Evolutionary conservation across 257 asterid genomes (phyloP).

Genomic region (Mentha longifolia): DNA sequence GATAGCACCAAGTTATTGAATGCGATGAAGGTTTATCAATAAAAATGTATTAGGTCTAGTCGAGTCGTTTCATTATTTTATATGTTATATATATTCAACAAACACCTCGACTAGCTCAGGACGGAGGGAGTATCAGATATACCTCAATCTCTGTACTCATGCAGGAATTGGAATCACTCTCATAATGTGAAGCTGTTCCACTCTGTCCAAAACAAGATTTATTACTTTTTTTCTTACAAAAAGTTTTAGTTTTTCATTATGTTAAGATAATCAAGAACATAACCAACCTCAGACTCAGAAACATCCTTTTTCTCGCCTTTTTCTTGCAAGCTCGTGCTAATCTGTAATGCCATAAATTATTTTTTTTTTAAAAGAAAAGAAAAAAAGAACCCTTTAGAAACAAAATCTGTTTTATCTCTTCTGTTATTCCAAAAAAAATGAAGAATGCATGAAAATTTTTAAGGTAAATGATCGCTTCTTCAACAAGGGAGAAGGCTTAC

Average conservation of each 20-base stretch:
- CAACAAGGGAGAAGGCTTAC: slow-evolving; percentile 45
- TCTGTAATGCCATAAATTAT: slow-evolving; percentile 34
- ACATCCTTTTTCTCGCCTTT: slow-evolving; percentile 29
- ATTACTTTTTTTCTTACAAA: too few relatives aligned
- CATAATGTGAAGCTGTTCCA: slow-evolving; percentile 14
- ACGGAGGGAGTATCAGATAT: too few relatives aligned
- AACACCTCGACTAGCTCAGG: too few relatives aligned
- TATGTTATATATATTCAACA: too few relatives aligned
- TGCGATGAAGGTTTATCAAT: neutral
- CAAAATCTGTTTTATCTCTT: neutral
- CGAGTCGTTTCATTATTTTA: neutral
- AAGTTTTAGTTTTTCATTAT: slow-evolving; percentile 21
- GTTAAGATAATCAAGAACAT: neutral
- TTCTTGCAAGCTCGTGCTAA: slow-evolving; percentile 36
- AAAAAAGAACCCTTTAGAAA: neutral
- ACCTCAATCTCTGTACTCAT: slow-evolving; percentile 23
- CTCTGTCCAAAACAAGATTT: slow-evolving; percentile 7
- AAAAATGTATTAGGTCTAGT: neutral
- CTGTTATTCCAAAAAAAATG: neutral
- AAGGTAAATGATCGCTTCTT: too few relatives aligned
- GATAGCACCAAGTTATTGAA: slow-evolving; percentile 16
- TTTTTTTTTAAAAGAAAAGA: too few relatives aligned
- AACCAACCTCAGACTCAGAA: slow-evolving; percentile 40
- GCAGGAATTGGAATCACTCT: slow-evolving; percentile 21
- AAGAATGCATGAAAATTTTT: neutral